Percentiles rank a stretch among this genome's conserved stretches.
phyloP scores from a whole-genome alignment of 139 green algal species.

The Micractinium conductrix region DNA sequence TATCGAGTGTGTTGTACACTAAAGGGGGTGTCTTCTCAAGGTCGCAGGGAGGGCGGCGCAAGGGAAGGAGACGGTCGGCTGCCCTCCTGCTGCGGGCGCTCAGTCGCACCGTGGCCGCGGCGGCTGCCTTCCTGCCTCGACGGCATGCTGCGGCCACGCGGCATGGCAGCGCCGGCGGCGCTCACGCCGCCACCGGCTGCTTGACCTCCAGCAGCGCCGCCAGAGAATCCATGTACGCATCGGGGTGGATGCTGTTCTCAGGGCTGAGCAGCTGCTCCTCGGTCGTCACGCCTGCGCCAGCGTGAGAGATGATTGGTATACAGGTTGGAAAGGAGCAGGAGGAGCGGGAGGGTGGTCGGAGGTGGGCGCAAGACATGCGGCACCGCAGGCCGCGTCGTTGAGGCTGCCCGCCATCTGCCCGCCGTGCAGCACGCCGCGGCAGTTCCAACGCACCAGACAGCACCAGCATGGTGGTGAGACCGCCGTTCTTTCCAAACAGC shows the following conservation, averaged over 20 bases:
- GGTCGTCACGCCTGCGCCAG: slow-evolving; percentile 84
- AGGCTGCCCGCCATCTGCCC: neutral
- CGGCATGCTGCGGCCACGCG: too few species aligned
- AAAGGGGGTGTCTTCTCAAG: too few species aligned
- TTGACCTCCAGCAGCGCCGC: slow-evolving; percentile 46
- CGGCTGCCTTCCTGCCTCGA: too few species aligned
- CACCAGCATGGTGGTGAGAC: slow-evolving; percentile 89
- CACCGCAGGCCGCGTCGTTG: neutral
- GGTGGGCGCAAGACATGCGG: too few species aligned
- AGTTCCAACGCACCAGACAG: slow-evolving; percentile 64
- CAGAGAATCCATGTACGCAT: slow-evolving; percentile 92
- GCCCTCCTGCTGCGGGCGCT: too few species aligned
- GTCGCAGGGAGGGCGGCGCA: too few species aligned
- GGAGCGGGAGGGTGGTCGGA: neutral
- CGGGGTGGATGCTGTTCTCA: slow-evolving; percentile 90
- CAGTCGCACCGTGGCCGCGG: too few species aligned
- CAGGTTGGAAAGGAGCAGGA: neutral
- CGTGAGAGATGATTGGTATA: neutral
- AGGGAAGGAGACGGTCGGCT: too few species aligned
- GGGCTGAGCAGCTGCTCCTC: slow-evolving; percentile 83
- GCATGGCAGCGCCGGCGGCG: neutral
- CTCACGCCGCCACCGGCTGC: slow-evolving; percentile 21
- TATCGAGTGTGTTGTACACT: too few species aligned
- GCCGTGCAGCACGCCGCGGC: neutral
- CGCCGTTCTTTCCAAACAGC: slow-evolving; percentile 96